Percentiles rank a stretch among this genome's conserved stretches.
phyloP scores from a whole-genome alignment of 257 asterid species.

The Henckelia pumila region DNA sequence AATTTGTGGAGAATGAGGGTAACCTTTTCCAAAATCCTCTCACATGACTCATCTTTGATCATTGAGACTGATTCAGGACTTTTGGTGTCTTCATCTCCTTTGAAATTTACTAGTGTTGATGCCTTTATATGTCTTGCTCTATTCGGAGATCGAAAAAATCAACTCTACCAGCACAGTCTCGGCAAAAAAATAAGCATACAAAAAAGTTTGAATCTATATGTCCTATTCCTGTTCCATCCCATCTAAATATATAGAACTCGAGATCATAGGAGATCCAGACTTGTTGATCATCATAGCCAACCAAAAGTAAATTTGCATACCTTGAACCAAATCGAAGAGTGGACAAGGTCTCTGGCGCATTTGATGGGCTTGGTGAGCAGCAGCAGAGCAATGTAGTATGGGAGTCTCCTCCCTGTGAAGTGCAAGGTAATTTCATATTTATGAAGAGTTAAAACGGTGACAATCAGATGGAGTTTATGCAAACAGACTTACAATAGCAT shows the following conservation, averaged over 20 bases:
- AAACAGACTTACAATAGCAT: conserved; percentile 61
- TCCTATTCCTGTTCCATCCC: background rate
- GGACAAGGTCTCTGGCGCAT: conserved; percentile 76
- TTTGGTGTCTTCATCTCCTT: conserved; percentile 41
- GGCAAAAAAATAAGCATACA: background rate
- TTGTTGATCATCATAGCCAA: background rate
- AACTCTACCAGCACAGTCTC: conserved; percentile 18
- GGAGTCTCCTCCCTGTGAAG: conserved; percentile 71
- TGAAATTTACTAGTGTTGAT: conserved; percentile 32
- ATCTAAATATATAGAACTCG: background rate
- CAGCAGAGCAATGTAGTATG: conserved; percentile 82
- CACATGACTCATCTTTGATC: conserved; percentile 46
- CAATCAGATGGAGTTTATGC: conserved; percentile 20
- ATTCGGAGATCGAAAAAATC: conserved; percentile 30
- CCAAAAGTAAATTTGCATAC: conserved; percentile 31
- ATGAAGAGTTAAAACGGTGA: conserved; percentile 11
- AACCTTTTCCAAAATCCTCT: conserved; percentile 65
- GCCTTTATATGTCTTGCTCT: conserved; percentile 86
- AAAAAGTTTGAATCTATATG: background rate
- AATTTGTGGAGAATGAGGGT: conserved; percentile 15
- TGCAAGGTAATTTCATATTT: conserved; percentile 25
- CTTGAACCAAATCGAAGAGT: conserved; percentile 88
- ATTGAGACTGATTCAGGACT: conserved; percentile 25
- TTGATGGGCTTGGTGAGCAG: conserved; percentile 86
- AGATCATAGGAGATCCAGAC: background rate